phyloP scores from a whole-genome alignment of 352 stramenopile species.

The Phytophthora constricta region DNA sequence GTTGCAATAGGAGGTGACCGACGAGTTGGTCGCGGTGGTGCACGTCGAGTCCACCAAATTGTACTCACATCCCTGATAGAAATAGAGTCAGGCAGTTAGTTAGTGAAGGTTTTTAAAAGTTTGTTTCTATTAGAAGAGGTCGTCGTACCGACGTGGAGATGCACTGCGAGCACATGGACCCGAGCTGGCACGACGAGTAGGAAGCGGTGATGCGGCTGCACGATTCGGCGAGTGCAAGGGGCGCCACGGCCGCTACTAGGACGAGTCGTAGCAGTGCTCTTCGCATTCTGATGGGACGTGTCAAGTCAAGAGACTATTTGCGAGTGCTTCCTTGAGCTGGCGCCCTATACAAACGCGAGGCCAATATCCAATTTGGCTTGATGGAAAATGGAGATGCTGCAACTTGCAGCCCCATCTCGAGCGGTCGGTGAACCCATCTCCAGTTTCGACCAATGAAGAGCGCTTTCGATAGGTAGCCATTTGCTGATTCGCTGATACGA shows the following conservation, averaged over 20 bases:
- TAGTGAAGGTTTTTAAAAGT: not conserved
- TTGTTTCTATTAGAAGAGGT: not conserved
- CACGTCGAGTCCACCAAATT: slow-evolving; percentile 41
- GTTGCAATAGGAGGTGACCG: slow-evolving; percentile 32
- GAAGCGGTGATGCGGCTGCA: slow-evolving; percentile 43
- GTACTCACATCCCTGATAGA: slow-evolving; percentile 43
- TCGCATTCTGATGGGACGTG: slow-evolving; percentile 24
- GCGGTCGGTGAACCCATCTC: not conserved
- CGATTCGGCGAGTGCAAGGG: slow-evolving; percentile 16
- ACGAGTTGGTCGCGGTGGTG: slow-evolving; percentile 22
- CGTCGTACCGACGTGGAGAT: slow-evolving; percentile 35
- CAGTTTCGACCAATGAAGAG: not conserved
- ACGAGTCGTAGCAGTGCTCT: slow-evolving; percentile 3
- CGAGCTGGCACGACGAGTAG: slow-evolving; percentile 48
- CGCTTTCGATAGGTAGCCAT: not conserved
- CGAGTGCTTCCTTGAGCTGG: not conserved
- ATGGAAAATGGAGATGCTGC: slow-evolving; percentile 4
- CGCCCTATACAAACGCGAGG: slow-evolving; percentile 1
- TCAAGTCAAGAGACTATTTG: slow-evolving; percentile 22
- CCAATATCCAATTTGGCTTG: too few species aligned
- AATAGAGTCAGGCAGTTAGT: not conserved
- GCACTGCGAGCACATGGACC: slow-evolving; percentile 49
- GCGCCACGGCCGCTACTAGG: not conserved
- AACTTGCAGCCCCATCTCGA: not conserved
- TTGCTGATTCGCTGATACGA: not conserved